phyloP scores from a whole-genome alignment of 495 filamentous ascomycete genomes.

The Lasiosphaeria miniovina region DNA sequence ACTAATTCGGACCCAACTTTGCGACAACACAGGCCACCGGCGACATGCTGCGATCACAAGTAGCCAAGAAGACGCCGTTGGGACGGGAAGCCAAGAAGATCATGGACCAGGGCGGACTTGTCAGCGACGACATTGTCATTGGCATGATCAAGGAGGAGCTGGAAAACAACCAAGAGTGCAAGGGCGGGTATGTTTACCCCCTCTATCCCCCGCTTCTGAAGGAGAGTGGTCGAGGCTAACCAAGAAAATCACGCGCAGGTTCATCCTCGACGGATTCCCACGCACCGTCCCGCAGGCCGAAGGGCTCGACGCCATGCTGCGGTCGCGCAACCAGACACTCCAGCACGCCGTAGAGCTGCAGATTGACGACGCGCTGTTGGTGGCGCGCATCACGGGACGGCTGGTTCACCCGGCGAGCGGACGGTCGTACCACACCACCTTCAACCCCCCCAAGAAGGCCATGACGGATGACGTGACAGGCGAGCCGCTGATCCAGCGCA shows the following conservation, averaged over 20 bases:
- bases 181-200: constrained; percentile 72
- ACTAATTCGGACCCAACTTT: background rate
- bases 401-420: constrained; percentile 93
- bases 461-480: constrained; percentile 98
- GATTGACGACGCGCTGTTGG: constrained; percentile 91
- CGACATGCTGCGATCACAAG: constrained; percentile 98
- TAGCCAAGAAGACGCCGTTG: constrained; percentile 94
- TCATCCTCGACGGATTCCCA: constrained; percentile 98
- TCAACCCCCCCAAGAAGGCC: constrained; percentile 91
- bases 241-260: constrained; percentile 52
- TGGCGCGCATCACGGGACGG: constrained; percentile 94
- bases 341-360: constrained; percentile 94
- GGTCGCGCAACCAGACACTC: constrained; percentile 66
- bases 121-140: constrained; percentile 98
- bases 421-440: constrained; percentile 94
- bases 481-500: constrained; percentile 93
- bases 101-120: constrained; percentile 96
- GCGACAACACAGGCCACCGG: constrained; percentile 73
- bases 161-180: constrained; percentile 89
- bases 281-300: constrained; percentile 94
- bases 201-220: background rate
- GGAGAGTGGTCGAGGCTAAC: background rate
- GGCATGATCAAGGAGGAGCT: constrained; percentile 99
- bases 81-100: constrained; percentile 99
- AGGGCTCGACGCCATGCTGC: constrained; percentile 89